phyloP scores from a whole-genome alignment of 1,139 yeast genomes.

The Kodamaea plutei region DNA sequence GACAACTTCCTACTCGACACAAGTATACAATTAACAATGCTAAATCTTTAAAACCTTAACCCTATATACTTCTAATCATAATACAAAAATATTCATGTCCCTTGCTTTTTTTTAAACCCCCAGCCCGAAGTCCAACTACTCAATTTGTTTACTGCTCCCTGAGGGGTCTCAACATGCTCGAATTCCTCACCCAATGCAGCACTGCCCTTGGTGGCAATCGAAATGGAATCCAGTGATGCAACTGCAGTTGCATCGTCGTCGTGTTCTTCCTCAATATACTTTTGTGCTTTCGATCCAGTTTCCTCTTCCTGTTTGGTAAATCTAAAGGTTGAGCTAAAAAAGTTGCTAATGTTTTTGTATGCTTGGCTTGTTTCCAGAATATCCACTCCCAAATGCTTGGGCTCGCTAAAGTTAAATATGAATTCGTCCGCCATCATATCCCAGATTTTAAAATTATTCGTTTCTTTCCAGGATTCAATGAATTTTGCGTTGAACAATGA shows the following conservation, averaged over 20 bases:
- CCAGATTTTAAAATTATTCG: constrained; percentile 71
- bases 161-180: constrained; percentile 6
- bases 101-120: constrained; percentile 11
- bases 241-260: constrained; percentile 4
- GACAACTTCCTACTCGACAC: no score
- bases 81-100: no score
- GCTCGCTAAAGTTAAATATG: constrained; percentile 81
- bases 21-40: no score
- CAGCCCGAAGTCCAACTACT: constrained; percentile 13
- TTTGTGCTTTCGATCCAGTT: constrained; percentile 10
- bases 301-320: constrained; percentile 2
- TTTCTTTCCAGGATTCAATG: constrained; percentile 59
- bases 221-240: constrained; percentile 1
- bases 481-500: constrained; percentile 50
- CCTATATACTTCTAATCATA: no score
- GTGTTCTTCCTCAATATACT: constrained; percentile 11
- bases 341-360: constrained; percentile 20
- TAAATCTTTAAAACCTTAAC: no score
- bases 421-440: constrained; percentile 77
- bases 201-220: constrained; percentile 1
- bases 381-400: constrained; percentile 54
- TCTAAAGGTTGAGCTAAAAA: constrained; percentile 15
- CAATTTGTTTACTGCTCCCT: constrained; percentile 9
- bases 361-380: constrained; percentile 19
- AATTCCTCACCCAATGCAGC: constrained; percentile 6